Evolutionary conservation across 306 rosid species (phyloP).

Genomic region (Quercus dentata): DNA sequence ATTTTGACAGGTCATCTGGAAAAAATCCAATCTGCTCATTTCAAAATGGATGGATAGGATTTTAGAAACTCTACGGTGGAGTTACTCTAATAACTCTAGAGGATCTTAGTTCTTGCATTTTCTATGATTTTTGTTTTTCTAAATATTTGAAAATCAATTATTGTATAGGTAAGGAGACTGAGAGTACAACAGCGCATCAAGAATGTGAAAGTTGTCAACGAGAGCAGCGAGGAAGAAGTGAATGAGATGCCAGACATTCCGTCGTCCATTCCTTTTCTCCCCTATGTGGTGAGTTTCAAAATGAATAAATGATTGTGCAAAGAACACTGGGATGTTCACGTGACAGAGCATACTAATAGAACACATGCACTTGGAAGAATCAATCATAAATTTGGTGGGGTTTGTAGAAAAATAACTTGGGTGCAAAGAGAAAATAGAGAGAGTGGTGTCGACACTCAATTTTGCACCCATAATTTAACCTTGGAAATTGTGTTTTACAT

Average conservation of each 20-base stretch:
- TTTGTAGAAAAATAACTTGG: not conserved
- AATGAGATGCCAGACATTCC: slow-evolving; percentile 91
- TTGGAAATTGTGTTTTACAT: not conserved
- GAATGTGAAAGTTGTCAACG: slow-evolving; percentile 28
- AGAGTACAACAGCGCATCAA: slow-evolving; percentile 80
- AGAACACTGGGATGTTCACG: not conserved
- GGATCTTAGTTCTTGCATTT: not conserved
- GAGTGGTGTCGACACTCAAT: not conserved
- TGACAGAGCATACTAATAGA: not conserved
- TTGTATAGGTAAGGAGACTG: slow-evolving; percentile 78
- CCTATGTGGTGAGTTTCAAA: slow-evolving; percentile 61
- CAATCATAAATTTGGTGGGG: not conserved
- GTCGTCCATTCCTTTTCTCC: slow-evolving; percentile 91
- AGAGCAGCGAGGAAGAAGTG: slow-evolving; percentile 52
- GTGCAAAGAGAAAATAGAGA: not conserved
- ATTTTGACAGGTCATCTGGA: too few relatives aligned
- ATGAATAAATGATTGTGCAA: not conserved
- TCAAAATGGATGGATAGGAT: too few relatives aligned
- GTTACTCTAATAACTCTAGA: too few relatives aligned
- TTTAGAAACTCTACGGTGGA: too few relatives aligned
- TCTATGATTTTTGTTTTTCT: not conserved
- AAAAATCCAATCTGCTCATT: too few relatives aligned
- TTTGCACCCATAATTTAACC: too few relatives aligned
- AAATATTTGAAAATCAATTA: not conserved
- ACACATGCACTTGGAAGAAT: not conserved